phyloP scores from a whole-genome alignment of 2,329 filamentous ascomycete species.

The Penicillium frequentans region DNA sequence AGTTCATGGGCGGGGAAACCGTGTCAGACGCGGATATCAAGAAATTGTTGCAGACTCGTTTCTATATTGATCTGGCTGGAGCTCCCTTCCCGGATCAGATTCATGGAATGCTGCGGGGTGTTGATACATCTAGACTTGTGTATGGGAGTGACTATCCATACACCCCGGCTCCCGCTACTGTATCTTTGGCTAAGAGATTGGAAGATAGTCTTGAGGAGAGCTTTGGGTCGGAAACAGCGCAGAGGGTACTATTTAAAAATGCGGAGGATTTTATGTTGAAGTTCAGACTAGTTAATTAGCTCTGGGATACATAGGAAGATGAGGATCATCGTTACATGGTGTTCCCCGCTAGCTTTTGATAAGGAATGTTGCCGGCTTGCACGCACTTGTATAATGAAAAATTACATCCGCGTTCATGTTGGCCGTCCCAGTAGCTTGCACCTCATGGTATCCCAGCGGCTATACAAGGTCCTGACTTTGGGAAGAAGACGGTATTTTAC shows the following conservation, averaged over 20 bases:
- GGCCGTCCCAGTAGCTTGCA: too few species aligned
- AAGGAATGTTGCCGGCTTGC: too few species aligned
- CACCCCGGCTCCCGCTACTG: constrained; percentile 36
- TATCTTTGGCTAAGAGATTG: constrained; percentile 42
- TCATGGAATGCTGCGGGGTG: constrained; percentile 47
- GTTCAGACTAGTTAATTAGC: not conserved
- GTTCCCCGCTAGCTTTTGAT: too few species aligned
- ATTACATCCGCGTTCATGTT: too few species aligned
- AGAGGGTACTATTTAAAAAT: constrained; percentile 10
- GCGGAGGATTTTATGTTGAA: constrained; percentile 2
- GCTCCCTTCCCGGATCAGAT: constrained; percentile 53
- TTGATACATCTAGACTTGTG: constrained; percentile 45
- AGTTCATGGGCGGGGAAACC: not conserved
- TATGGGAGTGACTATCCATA: constrained; percentile 58
- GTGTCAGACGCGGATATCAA: constrained; percentile 15
- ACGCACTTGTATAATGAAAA: too few species aligned
- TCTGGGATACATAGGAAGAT: not conserved
- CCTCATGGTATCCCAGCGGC: too few species aligned
- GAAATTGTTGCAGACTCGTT: constrained; percentile 32
- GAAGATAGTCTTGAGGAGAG: constrained; percentile 32
- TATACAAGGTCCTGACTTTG: too few species aligned
- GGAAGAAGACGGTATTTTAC: too few species aligned
- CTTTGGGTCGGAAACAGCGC: constrained; percentile 5
- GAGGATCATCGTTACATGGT: too few species aligned
- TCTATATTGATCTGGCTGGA: constrained; percentile 56